phyloP scores from a whole-genome alignment of 1,284 basidiomycete genomes.

The Pyrrhoderma lamaoense region DNA sequence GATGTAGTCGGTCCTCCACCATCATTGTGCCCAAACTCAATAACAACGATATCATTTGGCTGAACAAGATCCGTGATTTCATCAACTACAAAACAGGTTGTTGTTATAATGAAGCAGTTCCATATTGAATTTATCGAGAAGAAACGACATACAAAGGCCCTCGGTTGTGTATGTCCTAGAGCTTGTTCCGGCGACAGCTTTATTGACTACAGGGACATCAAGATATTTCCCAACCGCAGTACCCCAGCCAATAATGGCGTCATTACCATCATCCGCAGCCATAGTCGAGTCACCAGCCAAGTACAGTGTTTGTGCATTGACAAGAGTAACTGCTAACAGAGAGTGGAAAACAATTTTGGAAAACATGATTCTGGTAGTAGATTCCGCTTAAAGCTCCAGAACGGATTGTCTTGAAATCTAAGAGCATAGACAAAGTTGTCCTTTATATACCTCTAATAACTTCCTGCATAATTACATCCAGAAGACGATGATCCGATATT shows the following conservation, averaged over 20 bases:
- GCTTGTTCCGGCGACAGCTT: slow-evolving; percentile 39
- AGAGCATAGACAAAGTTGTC: too few species aligned
- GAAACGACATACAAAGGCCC: slow-evolving; percentile 27
- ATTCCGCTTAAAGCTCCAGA: too few species aligned
- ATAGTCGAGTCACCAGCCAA: slow-evolving; percentile 43
- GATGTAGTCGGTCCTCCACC: slow-evolving; percentile 26
- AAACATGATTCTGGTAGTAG: too few species aligned
- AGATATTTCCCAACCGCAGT: slow-evolving; percentile 37
- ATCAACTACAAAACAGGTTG: slow-evolving; percentile 2
- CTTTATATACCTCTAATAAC: too few species aligned
- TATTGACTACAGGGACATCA: slow-evolving; percentile 36
- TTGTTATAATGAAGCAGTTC: too few species aligned
- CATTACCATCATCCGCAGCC: slow-evolving; percentile 24
- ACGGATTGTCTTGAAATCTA: too few species aligned
- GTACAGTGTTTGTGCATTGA: slow-evolving; percentile 28
- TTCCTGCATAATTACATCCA: too few species aligned
- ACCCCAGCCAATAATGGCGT: slow-evolving; percentile 36
- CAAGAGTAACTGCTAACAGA: not conserved
- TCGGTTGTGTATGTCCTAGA: slow-evolving; percentile 42
- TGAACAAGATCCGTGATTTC: slow-evolving; percentile 12
- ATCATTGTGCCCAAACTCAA: slow-evolving; percentile 42
- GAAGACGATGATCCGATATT: too few species aligned
- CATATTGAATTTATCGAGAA: not conserved
- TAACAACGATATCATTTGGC: slow-evolving; percentile 36
- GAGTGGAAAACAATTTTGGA: not conserved